Base-by-base conservation (phyloP, 371 early-diverging fungal species). In the Nematocida ausubeli region DNA sequence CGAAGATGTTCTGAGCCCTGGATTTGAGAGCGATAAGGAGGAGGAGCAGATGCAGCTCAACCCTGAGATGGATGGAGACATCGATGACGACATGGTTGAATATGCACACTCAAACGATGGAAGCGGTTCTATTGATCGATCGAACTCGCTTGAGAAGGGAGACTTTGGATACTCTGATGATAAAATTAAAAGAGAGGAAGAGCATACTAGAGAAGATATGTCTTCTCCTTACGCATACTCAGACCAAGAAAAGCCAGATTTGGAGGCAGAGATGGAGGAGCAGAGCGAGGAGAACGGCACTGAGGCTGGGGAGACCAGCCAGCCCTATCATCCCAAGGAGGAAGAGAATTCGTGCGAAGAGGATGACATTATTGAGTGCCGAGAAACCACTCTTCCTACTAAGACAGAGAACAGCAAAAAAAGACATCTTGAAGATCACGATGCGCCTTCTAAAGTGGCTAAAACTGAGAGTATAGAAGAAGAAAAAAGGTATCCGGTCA, bases 301-400 rank as follows among this genome's bases (percentile, higher is more conserved):
- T 22, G 55, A 22, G 55, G 6, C 55, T 6, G 22, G 28, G 24
- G 55, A 54, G 24, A 54, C 28, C 6, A n/a, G n/a, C n/a, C 55
- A 54, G 12, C 6, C 22, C 7, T 54, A 54, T 24, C 35, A 60
- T 28, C 6, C 14, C 24, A 35, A 60, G 14, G 35, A 60, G 14
- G 35, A 28, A 12, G 14, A 0, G 2, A 24, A 30, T 5, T 35
- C 60, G 24, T 34, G 35, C 60, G 35, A 35, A 12, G 60, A 37
- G 24, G 60, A 60, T 16, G 60, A 60, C 35, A 60, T 60, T 60
- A 60, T 60, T 35, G 60, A 60, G 60, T 32, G 24, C 35, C 7
- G 35, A 39, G 60, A 60, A 37, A 39, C 32, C 12, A 60, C 60
- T 9, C 32, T 39, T 3, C 60, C 39, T 30, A 37, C n/a, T 14